These are phyloP conservation scores for Amoebophrya sp. DNA, from an alignment of 169 alveolate species.

Conservation along the genomic window DNA sequence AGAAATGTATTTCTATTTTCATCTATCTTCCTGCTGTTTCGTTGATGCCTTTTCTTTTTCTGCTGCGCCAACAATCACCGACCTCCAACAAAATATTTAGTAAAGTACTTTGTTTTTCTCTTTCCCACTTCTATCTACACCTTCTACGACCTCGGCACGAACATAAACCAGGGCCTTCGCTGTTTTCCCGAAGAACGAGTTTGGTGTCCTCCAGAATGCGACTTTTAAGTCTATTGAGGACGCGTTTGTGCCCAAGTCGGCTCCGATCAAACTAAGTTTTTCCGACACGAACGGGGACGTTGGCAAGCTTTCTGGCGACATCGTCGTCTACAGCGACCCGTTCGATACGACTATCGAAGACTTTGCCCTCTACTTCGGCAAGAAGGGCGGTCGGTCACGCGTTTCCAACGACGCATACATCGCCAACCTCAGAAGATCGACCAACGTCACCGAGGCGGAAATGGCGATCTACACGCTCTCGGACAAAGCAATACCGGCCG, in stretches of 20 bases:
- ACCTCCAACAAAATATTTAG: too few species aligned
- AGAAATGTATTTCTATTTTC: not conserved
- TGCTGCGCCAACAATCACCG: too few species aligned
- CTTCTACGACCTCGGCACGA: too few species aligned
- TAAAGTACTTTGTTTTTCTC: too few species aligned
- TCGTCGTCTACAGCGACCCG: not conserved
- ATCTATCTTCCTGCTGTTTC: too few species aligned
- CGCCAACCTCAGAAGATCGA: not conserved
- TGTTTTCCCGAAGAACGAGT: not conserved
- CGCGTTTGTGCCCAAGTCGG: not conserved
- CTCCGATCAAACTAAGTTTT: not conserved
- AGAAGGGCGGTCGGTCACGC: too few species aligned
- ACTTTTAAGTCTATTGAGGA: not conserved
- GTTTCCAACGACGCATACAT: not conserved
- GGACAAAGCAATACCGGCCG: not conserved
- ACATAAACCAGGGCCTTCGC: constrained; percentile 1
- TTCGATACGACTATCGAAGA: not conserved
- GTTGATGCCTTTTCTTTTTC: too few species aligned
- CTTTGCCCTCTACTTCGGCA: not conserved
- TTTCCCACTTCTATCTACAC: too few species aligned
- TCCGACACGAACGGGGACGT: not conserved
- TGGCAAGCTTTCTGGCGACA: not conserved
- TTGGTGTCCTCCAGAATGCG: not conserved
- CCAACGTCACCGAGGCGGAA: too few species aligned
- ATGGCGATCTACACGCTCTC: not conserved